Conservation (phyloP, 305 asterid species). For the Striga hermonthica region DNA sequence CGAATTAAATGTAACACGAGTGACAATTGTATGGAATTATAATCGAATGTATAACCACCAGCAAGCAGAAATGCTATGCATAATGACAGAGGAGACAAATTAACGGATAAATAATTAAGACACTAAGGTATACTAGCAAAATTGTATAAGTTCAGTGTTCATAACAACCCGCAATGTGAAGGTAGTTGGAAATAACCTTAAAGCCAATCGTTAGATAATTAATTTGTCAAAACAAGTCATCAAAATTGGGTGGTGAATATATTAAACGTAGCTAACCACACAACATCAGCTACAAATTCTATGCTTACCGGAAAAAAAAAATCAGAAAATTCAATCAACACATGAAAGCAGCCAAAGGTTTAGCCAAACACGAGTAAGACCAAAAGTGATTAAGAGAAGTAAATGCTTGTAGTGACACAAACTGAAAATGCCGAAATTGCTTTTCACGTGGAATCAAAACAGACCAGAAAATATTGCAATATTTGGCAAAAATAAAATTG, state of each 20-base stretch:
- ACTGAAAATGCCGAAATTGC: background rate
- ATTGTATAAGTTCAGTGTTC: background rate
- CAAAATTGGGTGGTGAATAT: background rate
- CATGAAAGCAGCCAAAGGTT: background rate
- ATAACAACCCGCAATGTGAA: conserved; percentile 31
- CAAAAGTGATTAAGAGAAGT: background rate
- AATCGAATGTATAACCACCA: background rate
- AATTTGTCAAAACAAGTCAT: background rate
- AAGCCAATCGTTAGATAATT: background rate
- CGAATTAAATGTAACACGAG: conserved; percentile 1
- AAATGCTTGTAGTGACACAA: background rate
- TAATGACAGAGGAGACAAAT: conserved; percentile 10
- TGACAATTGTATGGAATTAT: background rate
- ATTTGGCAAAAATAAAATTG: background rate
- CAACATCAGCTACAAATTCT: background rate
- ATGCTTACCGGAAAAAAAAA: too few species aligned
- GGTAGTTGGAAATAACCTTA: conserved; percentile 3
- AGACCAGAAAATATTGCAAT: conserved; percentile 10
- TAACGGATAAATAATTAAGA: conserved; percentile 4
- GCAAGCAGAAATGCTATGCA: background rate
- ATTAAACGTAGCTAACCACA: background rate
- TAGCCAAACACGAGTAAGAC: background rate
- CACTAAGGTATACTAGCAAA: background rate
- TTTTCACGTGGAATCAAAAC: background rate
- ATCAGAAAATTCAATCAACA: background rate